Conservation (phyloP, 2,329 filamentous ascomycete species). For the Coccinonectria pachysandricola region DNA sequence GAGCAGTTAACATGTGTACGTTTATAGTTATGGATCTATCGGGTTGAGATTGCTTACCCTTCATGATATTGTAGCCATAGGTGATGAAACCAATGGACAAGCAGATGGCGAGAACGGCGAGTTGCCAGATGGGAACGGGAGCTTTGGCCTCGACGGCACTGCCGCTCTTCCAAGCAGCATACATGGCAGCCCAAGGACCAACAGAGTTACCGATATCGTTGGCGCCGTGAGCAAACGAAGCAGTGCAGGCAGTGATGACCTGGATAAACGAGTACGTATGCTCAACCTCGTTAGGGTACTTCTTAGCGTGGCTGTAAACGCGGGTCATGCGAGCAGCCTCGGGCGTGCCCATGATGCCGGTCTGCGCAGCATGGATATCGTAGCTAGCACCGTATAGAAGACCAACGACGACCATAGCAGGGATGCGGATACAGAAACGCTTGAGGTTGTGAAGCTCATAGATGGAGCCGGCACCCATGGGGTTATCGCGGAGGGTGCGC, state of each 20-base stretch:
- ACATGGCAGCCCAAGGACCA: constrained; percentile 61
- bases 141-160: constrained; percentile 50
- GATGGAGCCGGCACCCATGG: constrained; percentile 57
- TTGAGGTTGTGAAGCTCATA: constrained; percentile 64
- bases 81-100: constrained; percentile 61
- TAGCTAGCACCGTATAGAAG: constrained; percentile 66
- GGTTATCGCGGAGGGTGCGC: constrained; percentile 63
- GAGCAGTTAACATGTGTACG: no score
- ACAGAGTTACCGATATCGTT: constrained; percentile 68
- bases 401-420: constrained; percentile 53
- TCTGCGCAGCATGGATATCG: constrained; percentile 68
- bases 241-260: constrained; percentile 58
- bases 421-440: constrained; percentile 53
- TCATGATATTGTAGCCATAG: constrained; percentile 80
- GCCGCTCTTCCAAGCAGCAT: constrained; percentile 56
- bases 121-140: constrained; percentile 63
- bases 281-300: constrained; percentile 64
- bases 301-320: constrained; percentile 47
- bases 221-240: constrained; percentile 65
- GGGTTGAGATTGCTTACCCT: constrained; percentile 49
- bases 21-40: constrained; percentile 7
- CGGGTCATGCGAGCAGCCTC: constrained; percentile 56
- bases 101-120: constrained; percentile 54
- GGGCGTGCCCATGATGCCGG: constrained; percentile 57
- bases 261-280: constrained; percentile 59